These are phyloP conservation scores for Hericium rajendrae DNA, from an alignment of 768 basidiomycete species.

Conservation along the genomic window DNA sequence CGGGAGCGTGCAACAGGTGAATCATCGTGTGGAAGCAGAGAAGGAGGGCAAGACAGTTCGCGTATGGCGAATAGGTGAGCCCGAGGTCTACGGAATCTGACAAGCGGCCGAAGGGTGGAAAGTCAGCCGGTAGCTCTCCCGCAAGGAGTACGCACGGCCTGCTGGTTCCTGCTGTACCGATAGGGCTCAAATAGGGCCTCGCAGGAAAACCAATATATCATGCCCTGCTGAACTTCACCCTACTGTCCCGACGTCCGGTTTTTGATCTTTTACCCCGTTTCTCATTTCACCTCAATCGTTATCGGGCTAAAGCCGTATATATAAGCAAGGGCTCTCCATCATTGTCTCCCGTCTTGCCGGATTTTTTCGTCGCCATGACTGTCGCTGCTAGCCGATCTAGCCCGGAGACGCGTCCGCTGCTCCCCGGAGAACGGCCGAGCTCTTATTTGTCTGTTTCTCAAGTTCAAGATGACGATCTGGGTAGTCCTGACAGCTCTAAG, in stretches of 20 bases:
- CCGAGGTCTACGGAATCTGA: background rate
- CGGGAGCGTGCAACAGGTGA: background rate
- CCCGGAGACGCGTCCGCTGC: constrained; percentile 32
- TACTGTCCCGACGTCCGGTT: background rate
- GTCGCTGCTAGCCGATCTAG: background rate
- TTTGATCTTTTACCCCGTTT: too few relatives aligned
- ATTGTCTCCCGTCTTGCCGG: too few relatives aligned
- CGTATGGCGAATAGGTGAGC: background rate
- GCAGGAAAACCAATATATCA: background rate
- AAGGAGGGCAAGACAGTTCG: background rate
- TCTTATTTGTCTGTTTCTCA: background rate
- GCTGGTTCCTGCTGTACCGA: background rate
- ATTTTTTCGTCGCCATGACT: background rate
- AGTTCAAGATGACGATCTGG: background rate
- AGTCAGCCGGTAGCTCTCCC: background rate
- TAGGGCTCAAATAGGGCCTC: background rate
- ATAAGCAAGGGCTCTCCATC: too few relatives aligned
- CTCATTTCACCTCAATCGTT: too few relatives aligned
- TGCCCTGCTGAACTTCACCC: background rate
- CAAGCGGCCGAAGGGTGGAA: background rate
- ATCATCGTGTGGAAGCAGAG: background rate
- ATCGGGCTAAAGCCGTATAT: too few relatives aligned
- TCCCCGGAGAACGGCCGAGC: constrained; percentile 15
- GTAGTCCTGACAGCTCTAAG: background rate
- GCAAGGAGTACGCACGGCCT: background rate